Evolutionary conservation across 2,329 filamentous ascomycete genomes (phyloP), one percentile per base, ranked within the genome.

Genomic region (Fusarium vanettenii): DNA sequence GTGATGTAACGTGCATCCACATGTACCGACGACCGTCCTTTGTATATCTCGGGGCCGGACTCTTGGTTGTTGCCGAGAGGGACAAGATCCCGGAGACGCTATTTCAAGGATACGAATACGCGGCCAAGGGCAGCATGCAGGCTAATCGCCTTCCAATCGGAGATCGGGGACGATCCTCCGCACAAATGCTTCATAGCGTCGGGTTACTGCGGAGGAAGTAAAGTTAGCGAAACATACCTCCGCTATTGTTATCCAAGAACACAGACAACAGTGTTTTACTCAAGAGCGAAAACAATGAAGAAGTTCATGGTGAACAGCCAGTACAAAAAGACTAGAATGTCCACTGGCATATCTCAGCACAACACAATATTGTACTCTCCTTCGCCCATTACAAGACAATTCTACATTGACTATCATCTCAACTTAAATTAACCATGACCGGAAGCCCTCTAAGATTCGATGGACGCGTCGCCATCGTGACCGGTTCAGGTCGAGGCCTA

Each of bases 391-490:
- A 48, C 43, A 25, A 10, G 4, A 48, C 4, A 25, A 0, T 18
- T 25, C 13, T 5, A 48, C 43, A 2, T 9, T 25, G 13, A 25
- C 5, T 4, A 14, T 25, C 41, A 16, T 2, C 13, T 45, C 4
- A 5, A 25, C 6, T 6, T 0, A 25, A 10, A 5, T 48, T 5
- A 48, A 10, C 8, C 14, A 48, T 48, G 43, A 8, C 43, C 5
- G 43, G 22, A 25, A 27, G 10, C 3, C 3, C 22, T 10, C 43
- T 27, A 3, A 48, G 14, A 48, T 45, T 62, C 29, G 43, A 50
- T 25, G 60, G 43, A 13, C 60, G 60, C n/a, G 60, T 62, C 9
- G 60, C 60, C 20, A 62, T 62, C 4, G 60, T 62, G 7, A 62
- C 60, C 1, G 60, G 60, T 6, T 45, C 60, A 1, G 60, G 43